phyloP scores from a whole-genome alignment of 352 stramenopile genomes.

The Pythium rhizo-oryzae region DNA sequence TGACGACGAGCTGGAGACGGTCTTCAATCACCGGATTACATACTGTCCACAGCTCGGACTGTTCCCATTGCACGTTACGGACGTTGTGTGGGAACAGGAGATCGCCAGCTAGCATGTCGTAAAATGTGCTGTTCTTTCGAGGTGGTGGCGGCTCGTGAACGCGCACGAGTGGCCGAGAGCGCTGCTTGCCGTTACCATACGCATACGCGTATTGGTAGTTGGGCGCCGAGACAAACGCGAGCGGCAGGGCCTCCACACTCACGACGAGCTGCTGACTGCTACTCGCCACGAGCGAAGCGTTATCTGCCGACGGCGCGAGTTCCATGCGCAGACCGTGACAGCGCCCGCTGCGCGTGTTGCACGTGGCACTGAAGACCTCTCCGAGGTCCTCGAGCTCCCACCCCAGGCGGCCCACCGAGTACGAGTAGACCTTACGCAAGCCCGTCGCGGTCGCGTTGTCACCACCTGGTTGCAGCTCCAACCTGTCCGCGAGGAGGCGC shows the following conservation, averaged over 20 bases:
- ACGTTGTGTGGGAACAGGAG: slow-evolving; percentile 3
- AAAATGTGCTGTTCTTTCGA: background rate
- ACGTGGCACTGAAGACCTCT: slow-evolving; percentile 17
- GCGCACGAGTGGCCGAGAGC: background rate
- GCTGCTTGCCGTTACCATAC: background rate
- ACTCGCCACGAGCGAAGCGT: background rate
- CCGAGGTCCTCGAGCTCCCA: slow-evolving; percentile 24
- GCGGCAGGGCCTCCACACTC: background rate
- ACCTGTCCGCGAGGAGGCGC: slow-evolving; percentile 8
- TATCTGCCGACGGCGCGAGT: no score
- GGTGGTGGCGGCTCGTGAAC: background rate
- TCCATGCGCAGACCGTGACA: background rate
- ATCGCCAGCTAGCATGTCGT: background rate
- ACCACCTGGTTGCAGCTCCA: background rate
- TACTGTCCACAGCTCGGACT: background rate
- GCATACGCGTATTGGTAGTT: background rate
- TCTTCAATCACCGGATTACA: background rate
- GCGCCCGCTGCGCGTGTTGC: background rate
- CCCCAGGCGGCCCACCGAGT: slow-evolving; percentile 26
- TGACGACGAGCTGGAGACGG: background rate
- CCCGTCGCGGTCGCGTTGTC: slow-evolving; percentile 18
- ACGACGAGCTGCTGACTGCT: slow-evolving; percentile 1
- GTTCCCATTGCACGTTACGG: background rate
- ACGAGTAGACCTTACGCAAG: slow-evolving; percentile 28
- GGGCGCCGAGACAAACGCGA: background rate